A percentile compares a stretch with the other conserved stretches of the same genome.
Conservation (phyloP, 768 basidiomycete species). For the Psilocybe cubensis region DNA sequence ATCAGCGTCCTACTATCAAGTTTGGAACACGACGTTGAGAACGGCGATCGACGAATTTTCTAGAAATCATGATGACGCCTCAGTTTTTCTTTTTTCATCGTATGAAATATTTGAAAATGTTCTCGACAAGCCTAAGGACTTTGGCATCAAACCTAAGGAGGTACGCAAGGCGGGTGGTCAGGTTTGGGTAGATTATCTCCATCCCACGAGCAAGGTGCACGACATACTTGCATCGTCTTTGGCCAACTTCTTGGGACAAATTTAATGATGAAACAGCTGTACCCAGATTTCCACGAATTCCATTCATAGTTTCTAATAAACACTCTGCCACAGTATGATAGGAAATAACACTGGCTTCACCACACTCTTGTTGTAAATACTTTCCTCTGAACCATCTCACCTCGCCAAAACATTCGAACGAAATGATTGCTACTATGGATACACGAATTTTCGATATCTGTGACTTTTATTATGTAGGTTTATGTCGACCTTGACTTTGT, state of each 20-base stretch:
- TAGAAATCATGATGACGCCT: slow-evolving; percentile 42
- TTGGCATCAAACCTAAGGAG: slow-evolving; percentile 43
- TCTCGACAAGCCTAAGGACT: slow-evolving; percentile 44
- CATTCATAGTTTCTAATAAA: neutral
- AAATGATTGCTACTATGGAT: slow-evolving; percentile 1
- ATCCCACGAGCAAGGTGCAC: slow-evolving; percentile 54
- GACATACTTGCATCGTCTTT: slow-evolving; percentile 49
- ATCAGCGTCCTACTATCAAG: neutral
- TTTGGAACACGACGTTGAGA: slow-evolving; percentile 51
- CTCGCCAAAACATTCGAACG: neutral
- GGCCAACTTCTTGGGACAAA: slow-evolving; percentile 35
- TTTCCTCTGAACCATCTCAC: neutral
- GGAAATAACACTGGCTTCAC: neutral
- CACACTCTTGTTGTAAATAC: neutral
- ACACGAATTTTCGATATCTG: neutral
- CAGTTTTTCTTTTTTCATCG: slow-evolving; percentile 54
- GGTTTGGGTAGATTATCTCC: slow-evolving; percentile 56
- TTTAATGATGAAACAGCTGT: neutral
- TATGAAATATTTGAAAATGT: slow-evolving; percentile 49
- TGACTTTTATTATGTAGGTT: neutral
- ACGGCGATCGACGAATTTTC: slow-evolving; percentile 36
- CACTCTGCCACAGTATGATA: neutral
- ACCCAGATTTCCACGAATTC: neutral
- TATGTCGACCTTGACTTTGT: neutral
- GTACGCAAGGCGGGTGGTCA: slow-evolving; percentile 35